Evolutionary conservation across 192 early-diverging fungal genomes (phyloP).

Genomic region (Mortierella antarctica): DNA sequence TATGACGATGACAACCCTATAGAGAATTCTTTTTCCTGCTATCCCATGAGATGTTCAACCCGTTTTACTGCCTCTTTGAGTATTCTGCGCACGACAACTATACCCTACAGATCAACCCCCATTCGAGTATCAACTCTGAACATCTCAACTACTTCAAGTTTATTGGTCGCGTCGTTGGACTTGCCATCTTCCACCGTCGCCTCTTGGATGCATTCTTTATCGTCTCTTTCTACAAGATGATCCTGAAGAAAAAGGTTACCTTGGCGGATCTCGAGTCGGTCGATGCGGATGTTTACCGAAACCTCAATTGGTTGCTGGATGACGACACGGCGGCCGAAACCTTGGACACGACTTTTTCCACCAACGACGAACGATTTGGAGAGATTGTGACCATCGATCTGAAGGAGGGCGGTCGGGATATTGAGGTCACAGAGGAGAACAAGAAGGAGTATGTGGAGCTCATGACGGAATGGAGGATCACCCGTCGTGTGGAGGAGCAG

Average conservation of each 20-base stretch:
- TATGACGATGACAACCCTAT: not conserved
- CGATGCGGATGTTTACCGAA: constrained; percentile 91
- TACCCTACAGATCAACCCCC: constrained; percentile 97
- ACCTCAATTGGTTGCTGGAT: constrained; percentile 95
- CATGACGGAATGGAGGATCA: constrained; percentile 90
- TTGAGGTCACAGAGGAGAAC: constrained; percentile 96
- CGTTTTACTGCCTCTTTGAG: constrained; percentile 95
- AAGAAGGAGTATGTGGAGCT: constrained; percentile 96
- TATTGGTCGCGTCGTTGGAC: constrained; percentile 95
- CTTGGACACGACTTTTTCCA: constrained; percentile 89
- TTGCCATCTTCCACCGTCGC: constrained; percentile 97
- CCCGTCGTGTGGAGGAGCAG: constrained; percentile 94
- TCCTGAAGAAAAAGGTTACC: constrained; percentile 89
- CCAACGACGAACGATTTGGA: constrained; percentile 95
- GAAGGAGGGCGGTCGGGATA: constrained; percentile 87
- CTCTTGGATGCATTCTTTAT: constrained; percentile 98
- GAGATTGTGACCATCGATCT: constrained; percentile 89
- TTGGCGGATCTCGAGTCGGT: constrained; percentile 95
- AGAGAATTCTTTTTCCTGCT: constrained; percentile 98
- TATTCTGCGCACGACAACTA: constrained; percentile 99
- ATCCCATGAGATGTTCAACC: constrained; percentile 99
- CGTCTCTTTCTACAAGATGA: constrained; percentile 96
- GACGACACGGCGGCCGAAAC: constrained; percentile 86
- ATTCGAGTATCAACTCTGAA: constrained; percentile 95
- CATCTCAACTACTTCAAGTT: constrained; percentile 99